Base-by-base conservation (phyloP, 495 filamentous ascomycete species). In the Aspergillus funiculosus region DNA sequence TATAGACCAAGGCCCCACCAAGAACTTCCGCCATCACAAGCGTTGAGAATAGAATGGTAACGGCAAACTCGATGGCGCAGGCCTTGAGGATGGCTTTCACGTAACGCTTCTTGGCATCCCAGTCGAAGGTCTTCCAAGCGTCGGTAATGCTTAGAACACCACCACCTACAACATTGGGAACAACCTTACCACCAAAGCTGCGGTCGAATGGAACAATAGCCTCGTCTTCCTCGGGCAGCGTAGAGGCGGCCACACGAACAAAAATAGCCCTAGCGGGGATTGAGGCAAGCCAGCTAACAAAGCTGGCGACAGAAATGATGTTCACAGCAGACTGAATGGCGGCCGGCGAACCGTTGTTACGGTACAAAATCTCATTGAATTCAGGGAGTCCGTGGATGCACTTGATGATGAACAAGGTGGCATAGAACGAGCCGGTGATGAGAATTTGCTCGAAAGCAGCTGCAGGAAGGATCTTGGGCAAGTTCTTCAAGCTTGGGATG, bases 161-260 rank as follows among this genome's bases (percentile, higher is more conserved):
- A 58, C 86, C 87, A 46, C 80, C 83, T 5, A 87, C 66, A 32
- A 85, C 74, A 15, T 74, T 77, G 15, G 82, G 76, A 20, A 64
- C 58, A 14, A 79, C 72, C 53, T 77, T 78, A 10, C 78, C 72
- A 28, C 72, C 78, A 48, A 86, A 86, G 35, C 72, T 77, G 37
- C 82, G 77, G 65, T 89, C 85, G 41, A 88, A 87, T n/a, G 81
- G 78, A 34, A 89, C 80, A 47, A 89, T 85, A 3, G 79, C 73
- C 60, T 88, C 80, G 35, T 86, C 66, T 19, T 77, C 72, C 44
- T 86, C 82, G 0, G 82, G 71, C 0, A 89, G 76, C 59, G 86
- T 74, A 3, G 81, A 83, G 11, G 85, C 84, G 34, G 87, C 81
- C 17, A 88, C 76, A 43, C 85, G 83, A 48, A 78, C 68, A 28